Percentiles rank a stretch among this genome's conserved stretches.
phyloP scores from a whole-genome alignment of 2,329 filamentous ascomycete genomes.

The Penicillium crustosum region DNA sequence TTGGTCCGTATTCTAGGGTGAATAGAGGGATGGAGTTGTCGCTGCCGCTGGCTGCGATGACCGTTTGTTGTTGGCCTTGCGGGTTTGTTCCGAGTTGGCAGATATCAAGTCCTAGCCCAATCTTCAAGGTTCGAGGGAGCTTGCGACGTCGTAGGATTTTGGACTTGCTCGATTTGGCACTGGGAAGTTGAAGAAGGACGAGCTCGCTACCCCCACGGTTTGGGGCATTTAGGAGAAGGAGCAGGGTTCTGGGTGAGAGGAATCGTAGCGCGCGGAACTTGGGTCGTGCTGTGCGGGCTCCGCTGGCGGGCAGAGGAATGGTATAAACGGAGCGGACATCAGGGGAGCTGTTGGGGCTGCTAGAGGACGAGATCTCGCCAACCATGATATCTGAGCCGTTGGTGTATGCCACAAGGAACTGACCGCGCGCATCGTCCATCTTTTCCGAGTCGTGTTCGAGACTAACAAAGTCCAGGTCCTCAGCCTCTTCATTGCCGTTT shows the following conservation, averaged over 20 bases:
- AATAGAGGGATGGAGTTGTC: conserved; percentile 76
- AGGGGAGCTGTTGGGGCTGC: conserved; percentile 43
- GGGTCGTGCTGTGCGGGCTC: conserved; percentile 36
- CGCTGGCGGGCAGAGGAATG: conserved; percentile 41
- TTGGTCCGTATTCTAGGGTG: conserved; percentile 67
- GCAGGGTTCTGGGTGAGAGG: conserved; percentile 53
- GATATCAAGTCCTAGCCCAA: conserved; percentile 76
- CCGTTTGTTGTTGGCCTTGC: conserved; percentile 69
- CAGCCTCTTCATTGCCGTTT: conserved; percentile 52
- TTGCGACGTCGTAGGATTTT: conserved; percentile 53
- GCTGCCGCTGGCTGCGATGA: conserved; percentile 76
- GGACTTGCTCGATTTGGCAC: conserved; percentile 33
- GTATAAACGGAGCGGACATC: conserved; percentile 40
- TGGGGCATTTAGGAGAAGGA: conserved; percentile 58
- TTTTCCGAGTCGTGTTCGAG: conserved; percentile 26
- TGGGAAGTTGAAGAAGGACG: conserved; percentile 44
- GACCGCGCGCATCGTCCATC: conserved; percentile 18
- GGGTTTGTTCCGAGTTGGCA: conserved; percentile 62
- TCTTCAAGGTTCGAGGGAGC: conserved; percentile 67
- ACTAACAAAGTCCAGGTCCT: conserved; percentile 46
- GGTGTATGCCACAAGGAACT: conserved; percentile 75
- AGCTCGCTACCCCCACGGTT: conserved; percentile 57
- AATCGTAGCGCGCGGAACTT: conserved; percentile 60
- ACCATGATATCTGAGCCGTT: conserved; percentile 72
- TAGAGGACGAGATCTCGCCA: conserved; percentile 57